Conservation (phyloP, 176 grass and related monocot species). For the Stipa capillata region DNA sequence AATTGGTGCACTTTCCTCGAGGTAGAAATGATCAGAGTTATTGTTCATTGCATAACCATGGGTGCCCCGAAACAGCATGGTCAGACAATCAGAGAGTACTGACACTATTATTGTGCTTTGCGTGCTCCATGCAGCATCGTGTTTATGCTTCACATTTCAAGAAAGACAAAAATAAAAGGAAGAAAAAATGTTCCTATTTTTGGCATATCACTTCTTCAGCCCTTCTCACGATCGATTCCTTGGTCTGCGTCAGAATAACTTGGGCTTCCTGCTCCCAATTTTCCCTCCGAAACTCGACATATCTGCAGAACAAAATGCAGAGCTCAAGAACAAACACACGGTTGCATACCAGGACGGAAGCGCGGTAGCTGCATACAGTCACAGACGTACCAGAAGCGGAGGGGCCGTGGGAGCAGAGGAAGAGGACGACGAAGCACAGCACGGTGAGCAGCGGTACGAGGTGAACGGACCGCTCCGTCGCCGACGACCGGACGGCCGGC, state of each 20-base stretch:
- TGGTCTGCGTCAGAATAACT: background rate
- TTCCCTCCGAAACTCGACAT: slow-evolving; percentile 20
- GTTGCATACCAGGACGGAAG: background rate
- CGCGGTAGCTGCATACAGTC: background rate
- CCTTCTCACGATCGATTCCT: background rate
- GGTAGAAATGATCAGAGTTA: background rate
- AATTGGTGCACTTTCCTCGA: background rate
- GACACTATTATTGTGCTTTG: background rate
- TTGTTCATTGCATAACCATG: slow-evolving; percentile 11
- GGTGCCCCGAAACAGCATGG: background rate
- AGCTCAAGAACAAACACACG: background rate
- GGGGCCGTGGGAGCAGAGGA: slow-evolving; percentile 32
- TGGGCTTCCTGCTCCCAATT: slow-evolving; percentile 1
- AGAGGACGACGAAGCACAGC: slow-evolving; percentile 41
- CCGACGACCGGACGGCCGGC: background rate
- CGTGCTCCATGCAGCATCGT: background rate
- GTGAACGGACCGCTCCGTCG: slow-evolving; percentile 24
- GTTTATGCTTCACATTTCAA: background rate
- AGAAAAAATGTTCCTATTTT: background rate
- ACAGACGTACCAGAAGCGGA: background rate
- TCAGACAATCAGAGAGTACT: background rate
- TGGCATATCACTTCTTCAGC: background rate
- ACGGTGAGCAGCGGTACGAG: slow-evolving; percentile 28
- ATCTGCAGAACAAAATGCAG: slow-evolving; percentile 4
- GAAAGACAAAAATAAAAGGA: background rate